These are phyloP conservation scores for Paraleonurus japonicus DNA, from an alignment of 257 asterid genomes.

Conservation along the genomic window DNA sequence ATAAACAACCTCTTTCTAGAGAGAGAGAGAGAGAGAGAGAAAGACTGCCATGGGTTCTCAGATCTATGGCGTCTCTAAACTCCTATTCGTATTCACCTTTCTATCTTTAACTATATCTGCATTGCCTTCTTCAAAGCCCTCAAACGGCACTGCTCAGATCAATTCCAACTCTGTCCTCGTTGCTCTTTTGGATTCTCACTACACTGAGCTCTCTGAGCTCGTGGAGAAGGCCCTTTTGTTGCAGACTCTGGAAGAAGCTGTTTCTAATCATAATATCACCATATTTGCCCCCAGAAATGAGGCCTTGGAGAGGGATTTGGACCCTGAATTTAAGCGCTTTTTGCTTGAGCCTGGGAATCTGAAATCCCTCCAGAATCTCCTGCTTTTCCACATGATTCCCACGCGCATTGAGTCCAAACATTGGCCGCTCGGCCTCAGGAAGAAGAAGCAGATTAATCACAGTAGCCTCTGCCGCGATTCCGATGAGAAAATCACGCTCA, in stretches of 20 bases:
- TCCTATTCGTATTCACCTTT: slow-evolving; percentile 19
- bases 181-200: slow-evolving; percentile 85
- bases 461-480: slow-evolving; percentile 57
- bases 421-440: slow-evolving; percentile 31
- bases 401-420: slow-evolving; percentile 55
- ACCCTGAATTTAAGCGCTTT: slow-evolving; percentile 87
- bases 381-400: slow-evolving; percentile 84
- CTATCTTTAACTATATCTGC: slow-evolving; percentile 35
- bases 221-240: slow-evolving; percentile 85
- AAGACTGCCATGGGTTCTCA: slow-evolving; percentile 71
- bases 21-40: slow-evolving; percentile 31
- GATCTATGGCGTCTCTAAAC: slow-evolving; percentile 81
- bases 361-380: slow-evolving; percentile 65
- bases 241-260: slow-evolving; percentile 81
- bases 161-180: slow-evolving; percentile 90
- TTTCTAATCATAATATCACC: slow-evolving; percentile 73
- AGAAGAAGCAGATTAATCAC: slow-evolving; percentile 20
- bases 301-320: slow-evolving; percentile 80
- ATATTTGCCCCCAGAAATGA: slow-evolving; percentile 87
- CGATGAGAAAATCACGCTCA: slow-evolving; percentile 40
- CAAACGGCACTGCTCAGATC: slow-evolving; percentile 34
- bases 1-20: slow-evolving; percentile 17
- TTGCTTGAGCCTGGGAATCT: slow-evolving; percentile 81
- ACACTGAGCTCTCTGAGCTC: slow-evolving; percentile 88
- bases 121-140: slow-evolving; percentile 56